Evolutionary conservation across 371 early-diverging fungal genomes (phyloP).

Genomic region (Haplosporangium sp.): DNA sequence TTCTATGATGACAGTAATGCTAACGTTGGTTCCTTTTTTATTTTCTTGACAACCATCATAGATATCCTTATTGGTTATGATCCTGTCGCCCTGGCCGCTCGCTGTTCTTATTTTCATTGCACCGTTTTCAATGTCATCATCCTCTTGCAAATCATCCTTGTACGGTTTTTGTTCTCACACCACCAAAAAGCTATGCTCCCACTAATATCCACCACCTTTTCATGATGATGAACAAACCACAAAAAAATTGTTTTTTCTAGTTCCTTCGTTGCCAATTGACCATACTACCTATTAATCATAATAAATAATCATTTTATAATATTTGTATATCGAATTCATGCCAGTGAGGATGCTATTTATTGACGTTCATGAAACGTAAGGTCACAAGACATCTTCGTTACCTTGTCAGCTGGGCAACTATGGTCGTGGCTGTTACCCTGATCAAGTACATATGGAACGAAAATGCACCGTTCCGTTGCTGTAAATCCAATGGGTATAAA

Average conservation of each 20-base stretch:
- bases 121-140: constrained; percentile 1
- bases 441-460: too few relatives aligned
- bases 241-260: constrained; percentile 10
- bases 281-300: too few relatives aligned
- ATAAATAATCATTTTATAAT: too few relatives aligned
- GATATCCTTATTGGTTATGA: background rate
- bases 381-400: too few relatives aligned
- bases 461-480: background rate
- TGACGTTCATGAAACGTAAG: too few relatives aligned
- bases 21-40: background rate
- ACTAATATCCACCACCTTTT: constrained; percentile 8
- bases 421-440: too few relatives aligned
- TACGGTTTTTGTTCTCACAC: background rate
- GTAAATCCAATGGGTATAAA: background rate
- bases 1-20: background rate
- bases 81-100: background rate
- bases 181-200: background rate
- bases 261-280: background rate
- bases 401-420: too few relatives aligned
- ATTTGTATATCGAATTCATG: too few relatives aligned
- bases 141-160: constrained; percentile 1
- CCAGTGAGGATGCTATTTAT: too few relatives aligned
- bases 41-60: too few relatives aligned
- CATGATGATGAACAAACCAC: background rate
- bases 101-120: background rate